Base-by-base conservation (phyloP, 768 basidiomycete genomes). In the Psilocybe cubensis region DNA sequence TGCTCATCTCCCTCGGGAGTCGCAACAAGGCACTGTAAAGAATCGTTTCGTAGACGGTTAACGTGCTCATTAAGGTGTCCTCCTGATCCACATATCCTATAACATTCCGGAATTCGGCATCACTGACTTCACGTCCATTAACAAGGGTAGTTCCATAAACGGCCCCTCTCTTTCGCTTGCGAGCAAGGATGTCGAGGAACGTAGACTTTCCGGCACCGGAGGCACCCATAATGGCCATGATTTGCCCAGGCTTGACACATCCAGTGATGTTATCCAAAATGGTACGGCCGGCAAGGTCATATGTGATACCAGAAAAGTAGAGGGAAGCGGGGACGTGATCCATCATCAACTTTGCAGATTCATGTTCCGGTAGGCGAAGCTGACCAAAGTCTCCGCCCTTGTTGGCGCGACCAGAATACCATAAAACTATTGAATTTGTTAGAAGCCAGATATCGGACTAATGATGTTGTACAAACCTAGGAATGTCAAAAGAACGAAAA, bases 41-140 rank as follows among this genome's bases (percentile, higher is more conserved):
- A 17, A 99, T 89, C 0, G 96, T 98, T 79, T 99, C 97, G 71
- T 98, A 98, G 20, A 98, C 97, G 3, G 96, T 99, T 74, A 98
- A 76, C 7, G 96, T 98, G 67, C 89, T 85, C 91, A 99, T 96
- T 61, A 99, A 74, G 9, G 94, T 97, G 71, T 99, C 97, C 72
- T 98, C 97, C 73, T 99, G 97, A 69, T 99, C 96, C 42, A 99
- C 97, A 63, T 92, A 99, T 27, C 97, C 97, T 61, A 90, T 86
- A 4, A 98, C 89, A 31, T 86, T 84, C 70, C 86, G 88, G 78
- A 93, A 97, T 68, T 90, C 84, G 23, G 79, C 73, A 70, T 92
- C 80, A 42, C 78, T 76, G 23, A 96, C 88, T 57, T 82, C 81
- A 3, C 92, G 80, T 0, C 96, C 96, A 66, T 98, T 98, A 50